Percentiles rank a stretch among this genome's conserved stretches.
These are phyloP conservation scores for Candida golubevii DNA, from an alignment of 805 yeast genomes.

Conservation along the genomic window DNA sequence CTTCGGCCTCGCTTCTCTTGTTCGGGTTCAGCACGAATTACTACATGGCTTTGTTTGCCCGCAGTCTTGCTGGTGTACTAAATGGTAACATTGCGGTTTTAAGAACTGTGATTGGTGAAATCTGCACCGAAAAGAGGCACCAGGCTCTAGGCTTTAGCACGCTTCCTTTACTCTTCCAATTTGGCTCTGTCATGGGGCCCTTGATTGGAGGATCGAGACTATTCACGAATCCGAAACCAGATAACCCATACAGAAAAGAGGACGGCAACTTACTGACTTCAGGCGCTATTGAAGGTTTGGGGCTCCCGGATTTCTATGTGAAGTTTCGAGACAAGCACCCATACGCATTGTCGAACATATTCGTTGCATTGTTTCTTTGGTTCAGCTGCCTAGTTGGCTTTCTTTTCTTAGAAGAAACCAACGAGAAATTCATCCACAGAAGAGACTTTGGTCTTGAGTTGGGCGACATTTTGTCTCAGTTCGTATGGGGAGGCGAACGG, in stretches of 20 bases:
- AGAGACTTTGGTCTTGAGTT: conserved; percentile 43
- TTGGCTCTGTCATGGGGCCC: conserved; percentile 61
- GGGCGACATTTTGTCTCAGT: conserved; percentile 33
- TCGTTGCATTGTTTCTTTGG: conserved; percentile 35
- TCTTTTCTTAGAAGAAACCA: conserved; percentile 53
- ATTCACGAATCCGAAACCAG: conserved; percentile 41
- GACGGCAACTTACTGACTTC: neutral
- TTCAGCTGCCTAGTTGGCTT: conserved; percentile 35
- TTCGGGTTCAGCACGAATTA: conserved; percentile 54
- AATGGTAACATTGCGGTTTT: conserved; percentile 67
- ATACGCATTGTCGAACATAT: conserved; percentile 51
- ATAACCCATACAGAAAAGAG: conserved; percentile 14
- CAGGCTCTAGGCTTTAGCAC: conserved; percentile 62
- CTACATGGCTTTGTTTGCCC: conserved; percentile 49
- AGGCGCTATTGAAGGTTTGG: neutral
- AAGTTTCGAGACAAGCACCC: conserved; percentile 38
- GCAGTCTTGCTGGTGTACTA: conserved; percentile 51
- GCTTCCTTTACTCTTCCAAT: conserved; percentile 57
- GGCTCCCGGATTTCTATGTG: conserved; percentile 13
- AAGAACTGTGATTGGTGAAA: conserved; percentile 58
- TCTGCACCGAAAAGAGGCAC: conserved; percentile 51
- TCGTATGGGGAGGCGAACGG: conserved; percentile 17
- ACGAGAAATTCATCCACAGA: conserved; percentile 32
- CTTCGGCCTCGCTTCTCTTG: conserved; percentile 42
- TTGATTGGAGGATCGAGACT: conserved; percentile 49